Conservation (phyloP, 2,329 filamentous ascomycete genomes). For the Botryosphaeria agaves region DNA sequence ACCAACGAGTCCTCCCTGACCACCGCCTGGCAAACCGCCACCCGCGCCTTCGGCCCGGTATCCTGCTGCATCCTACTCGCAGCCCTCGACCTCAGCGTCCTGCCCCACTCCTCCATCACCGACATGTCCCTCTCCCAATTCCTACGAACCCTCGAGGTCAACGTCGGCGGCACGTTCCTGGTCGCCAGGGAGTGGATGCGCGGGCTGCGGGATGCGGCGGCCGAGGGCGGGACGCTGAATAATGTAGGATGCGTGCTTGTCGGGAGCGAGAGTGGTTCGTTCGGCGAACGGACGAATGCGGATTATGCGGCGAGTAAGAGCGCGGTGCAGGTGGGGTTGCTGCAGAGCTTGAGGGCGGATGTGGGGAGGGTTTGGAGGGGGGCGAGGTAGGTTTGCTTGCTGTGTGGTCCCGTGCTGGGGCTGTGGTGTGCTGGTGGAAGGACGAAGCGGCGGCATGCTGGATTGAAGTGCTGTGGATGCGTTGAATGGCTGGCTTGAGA, state of each 20-base stretch:
- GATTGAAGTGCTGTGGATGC: too few relatives aligned
- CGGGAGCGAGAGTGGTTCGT: conserved; percentile 26
- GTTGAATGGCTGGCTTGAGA: too few relatives aligned
- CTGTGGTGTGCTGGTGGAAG: too few relatives aligned
- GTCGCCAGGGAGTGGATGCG: conserved; percentile 25
- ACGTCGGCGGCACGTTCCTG: conserved; percentile 25
- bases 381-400: conserved; percentile 8
- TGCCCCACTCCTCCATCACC: conserved; percentile 18
- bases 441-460: too few relatives aligned
- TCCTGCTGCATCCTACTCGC: conserved; percentile 26
- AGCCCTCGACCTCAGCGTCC: conserved; percentile 24
- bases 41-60: conserved; percentile 17
- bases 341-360: conserved; percentile 24
- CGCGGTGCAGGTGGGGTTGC: conserved; percentile 26
- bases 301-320: conserved; percentile 29
- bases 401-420: too few relatives aligned
- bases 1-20: conserved; percentile 16
- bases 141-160: conserved; percentile 23
- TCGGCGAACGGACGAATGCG: conserved; percentile 24
- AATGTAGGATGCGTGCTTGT: conserved; percentile 27
- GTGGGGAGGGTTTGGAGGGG: conserved; percentile 17
- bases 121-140: conserved; percentile 24
- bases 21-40: conserved; percentile 17
- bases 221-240: conserved; percentile 3
- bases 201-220: conserved; percentile 13